Evolutionary conservation across 176 grass and related monocot species (phyloP).

Genomic region (Musa beccarii): DNA sequence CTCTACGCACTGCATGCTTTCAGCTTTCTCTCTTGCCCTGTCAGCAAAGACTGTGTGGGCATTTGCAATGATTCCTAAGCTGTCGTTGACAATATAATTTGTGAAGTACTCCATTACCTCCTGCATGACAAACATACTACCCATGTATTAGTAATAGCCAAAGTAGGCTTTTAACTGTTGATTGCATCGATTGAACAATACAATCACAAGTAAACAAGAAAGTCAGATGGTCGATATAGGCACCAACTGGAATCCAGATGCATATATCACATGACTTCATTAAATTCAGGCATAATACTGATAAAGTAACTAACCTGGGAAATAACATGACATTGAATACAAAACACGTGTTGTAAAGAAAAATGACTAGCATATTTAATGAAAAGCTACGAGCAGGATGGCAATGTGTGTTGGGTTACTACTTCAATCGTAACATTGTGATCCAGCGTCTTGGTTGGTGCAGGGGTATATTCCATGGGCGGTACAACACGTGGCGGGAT

Average conservation of each 20-base stretch:
- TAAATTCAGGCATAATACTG: background rate
- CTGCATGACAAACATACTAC: slow-evolving; percentile 17
- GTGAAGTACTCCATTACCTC: slow-evolving; percentile 75
- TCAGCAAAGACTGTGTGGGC: slow-evolving; percentile 76
- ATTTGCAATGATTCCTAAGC: slow-evolving; percentile 75
- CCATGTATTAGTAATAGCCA: background rate
- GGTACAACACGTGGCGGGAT: slow-evolving; percentile 37
- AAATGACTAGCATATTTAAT: too few species aligned
- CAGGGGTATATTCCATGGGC: slow-evolving; percentile 80
- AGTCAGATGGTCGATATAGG: too few species aligned
- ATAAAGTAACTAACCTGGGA: background rate
- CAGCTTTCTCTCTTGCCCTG: slow-evolving; percentile 31
- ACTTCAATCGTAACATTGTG: slow-evolving; percentile 79
- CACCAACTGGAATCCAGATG: background rate
- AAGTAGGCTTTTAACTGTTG: background rate
- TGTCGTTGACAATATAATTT: slow-evolving; percentile 91
- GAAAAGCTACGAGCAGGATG: background rate
- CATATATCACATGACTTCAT: background rate
- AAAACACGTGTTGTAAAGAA: too few species aligned
- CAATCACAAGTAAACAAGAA: too few species aligned
- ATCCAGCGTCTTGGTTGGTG: slow-evolving; percentile 57
- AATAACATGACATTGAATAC: background rate
- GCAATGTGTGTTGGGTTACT: slow-evolving; percentile 1
- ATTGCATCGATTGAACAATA: background rate
- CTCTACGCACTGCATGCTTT: slow-evolving; percentile 38